These are phyloP conservation scores for Chalciporus chontae DNA, from an alignment of 768 basidiomycete species.

Conservation along the genomic window DNA sequence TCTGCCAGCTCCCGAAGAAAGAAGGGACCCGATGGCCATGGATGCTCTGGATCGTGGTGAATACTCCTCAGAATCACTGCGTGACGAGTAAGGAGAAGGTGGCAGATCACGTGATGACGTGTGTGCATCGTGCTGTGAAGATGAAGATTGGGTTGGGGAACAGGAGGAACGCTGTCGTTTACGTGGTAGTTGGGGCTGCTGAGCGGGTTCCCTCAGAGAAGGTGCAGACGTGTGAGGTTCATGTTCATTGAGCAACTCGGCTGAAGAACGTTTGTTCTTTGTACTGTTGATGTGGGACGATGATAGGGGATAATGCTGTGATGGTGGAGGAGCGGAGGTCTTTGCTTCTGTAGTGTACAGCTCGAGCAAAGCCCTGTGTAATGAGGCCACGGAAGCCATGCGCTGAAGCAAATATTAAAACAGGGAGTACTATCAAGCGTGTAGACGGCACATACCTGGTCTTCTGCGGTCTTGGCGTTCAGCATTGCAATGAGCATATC, in stretches of 20 bases:
- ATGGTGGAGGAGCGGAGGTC: slow-evolving; percentile 29
- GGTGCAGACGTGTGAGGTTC: slow-evolving; percentile 12
- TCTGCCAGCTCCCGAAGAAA: slow-evolving; percentile 43
- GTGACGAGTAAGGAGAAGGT: slow-evolving; percentile 71
- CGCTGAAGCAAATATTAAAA: slow-evolving; percentile 43
- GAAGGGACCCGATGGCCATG: slow-evolving; percentile 78
- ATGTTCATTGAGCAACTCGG: slow-evolving; percentile 16
- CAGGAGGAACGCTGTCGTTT: slow-evolving; percentile 65
- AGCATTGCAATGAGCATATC: slow-evolving; percentile 90
- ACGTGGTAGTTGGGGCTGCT: slow-evolving; percentile 42
- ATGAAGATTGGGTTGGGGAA: slow-evolving; percentile 48
- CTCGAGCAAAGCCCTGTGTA: slow-evolving; percentile 72
- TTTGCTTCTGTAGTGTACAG: slow-evolving; percentile 34
- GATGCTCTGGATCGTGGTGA: slow-evolving; percentile 69
- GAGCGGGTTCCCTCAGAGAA: slow-evolving; percentile 26
- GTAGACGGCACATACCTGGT: slow-evolving; percentile 58
- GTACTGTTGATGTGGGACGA: slow-evolving; percentile 27
- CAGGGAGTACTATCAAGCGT: slow-evolving; percentile 1
- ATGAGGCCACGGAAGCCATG: slow-evolving; percentile 62
- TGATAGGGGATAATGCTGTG: slow-evolving; percentile 37
- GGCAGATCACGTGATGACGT: slow-evolving; percentile 50
- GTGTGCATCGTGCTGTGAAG: slow-evolving; percentile 35
- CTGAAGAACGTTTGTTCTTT: slow-evolving; percentile 19
- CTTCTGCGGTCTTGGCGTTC: slow-evolving; percentile 89
- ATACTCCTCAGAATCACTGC: slow-evolving; percentile 64